These are phyloP conservation scores for Nephelium lappaceum DNA, from an alignment of 345 rosid genomes.

Conservation along the genomic window DNA sequence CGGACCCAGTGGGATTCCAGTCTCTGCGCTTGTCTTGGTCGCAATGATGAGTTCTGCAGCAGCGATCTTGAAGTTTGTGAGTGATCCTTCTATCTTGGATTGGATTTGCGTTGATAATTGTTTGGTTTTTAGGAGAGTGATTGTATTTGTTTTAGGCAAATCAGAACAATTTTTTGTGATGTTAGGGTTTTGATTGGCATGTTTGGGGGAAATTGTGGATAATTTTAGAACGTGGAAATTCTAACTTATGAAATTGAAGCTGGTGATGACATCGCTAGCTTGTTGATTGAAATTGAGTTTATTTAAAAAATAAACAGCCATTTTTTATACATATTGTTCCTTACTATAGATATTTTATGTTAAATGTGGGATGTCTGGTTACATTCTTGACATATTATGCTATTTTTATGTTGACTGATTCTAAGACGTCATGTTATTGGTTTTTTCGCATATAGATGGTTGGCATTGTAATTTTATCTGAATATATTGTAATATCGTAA, in stretches of 20 bases:
- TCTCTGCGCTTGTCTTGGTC: slow-evolving; percentile 76
- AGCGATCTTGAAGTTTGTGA: slow-evolving; percentile 99
- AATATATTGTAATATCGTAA: neutral
- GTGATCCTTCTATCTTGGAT: slow-evolving; percentile 26
- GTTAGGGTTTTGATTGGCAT: neutral
- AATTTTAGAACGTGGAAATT: neutral
- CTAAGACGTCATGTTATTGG: neutral
- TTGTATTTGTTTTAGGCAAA: neutral
- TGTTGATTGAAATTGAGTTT: neutral
- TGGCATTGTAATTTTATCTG: neutral
- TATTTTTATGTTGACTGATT: neutral
- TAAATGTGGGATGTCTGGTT: neutral
- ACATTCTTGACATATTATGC: neutral
- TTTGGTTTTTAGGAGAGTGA: neutral
- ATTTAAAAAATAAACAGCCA: neutral
- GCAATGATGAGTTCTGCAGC: slow-evolving; percentile 91
- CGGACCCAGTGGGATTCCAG: slow-evolving; percentile 78
- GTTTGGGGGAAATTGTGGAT: neutral
- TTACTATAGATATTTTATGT: no score
- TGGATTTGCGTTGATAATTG: neutral
- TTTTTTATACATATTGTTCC: no score
- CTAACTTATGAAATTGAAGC: neutral
- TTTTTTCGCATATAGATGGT: neutral
- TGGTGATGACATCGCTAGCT: neutral
- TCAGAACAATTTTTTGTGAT: neutral